Evolutionary conservation across 1,284 basidiomycete species (phyloP), one percentile per base, ranked within the genome.

Genomic region (Cryptococcus sp.): DNA sequence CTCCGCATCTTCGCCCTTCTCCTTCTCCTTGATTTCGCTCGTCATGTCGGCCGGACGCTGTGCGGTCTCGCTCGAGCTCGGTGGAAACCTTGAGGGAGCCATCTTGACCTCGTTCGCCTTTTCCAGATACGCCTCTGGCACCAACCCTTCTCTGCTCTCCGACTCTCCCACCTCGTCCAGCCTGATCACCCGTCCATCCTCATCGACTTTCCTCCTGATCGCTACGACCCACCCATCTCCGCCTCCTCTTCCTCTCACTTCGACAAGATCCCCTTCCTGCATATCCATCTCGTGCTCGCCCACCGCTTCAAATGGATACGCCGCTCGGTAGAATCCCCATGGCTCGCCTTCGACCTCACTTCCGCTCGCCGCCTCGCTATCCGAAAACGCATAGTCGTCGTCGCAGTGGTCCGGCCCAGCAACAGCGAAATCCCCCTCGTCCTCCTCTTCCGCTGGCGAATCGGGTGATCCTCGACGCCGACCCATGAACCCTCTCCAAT

Each of bases 211-310:
- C 9, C 45, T 51, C 23, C 54, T 58, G 21, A 65, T 56, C 21
- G 67, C 71, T n/a, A 73, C 63, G 32, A 73, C 71, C 71, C 71
- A 73, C 9, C 71, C 71, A 32, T 63, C 64, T 4, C 68, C 68
- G 37, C 68, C 66, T 4, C 71, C 70, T 45, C 68, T 48, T 12
- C 68, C 68, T 14, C 56, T 52, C n/a, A 73, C 59, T 23, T 67
- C 58, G 19, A 73, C 44, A 23, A 71, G 36, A 41, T 70, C 68
- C 10, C 68, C 70, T 45, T 68, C 69, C 12, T 53, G 57, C 4
- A 73, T 44, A 2, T 47, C 55, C 53, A 73, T 66, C 52, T 73
- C 71, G 50, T 70, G 63, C 40, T 63, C 60, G 14, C 69, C 66
- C 45, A 68, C 54, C 6, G 66, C 58, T 35, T 62, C 63, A 45